Evolutionary conservation across 176 grass and related monocot genomes (phyloP).

Genomic region (Lolium rigidum): DNA sequence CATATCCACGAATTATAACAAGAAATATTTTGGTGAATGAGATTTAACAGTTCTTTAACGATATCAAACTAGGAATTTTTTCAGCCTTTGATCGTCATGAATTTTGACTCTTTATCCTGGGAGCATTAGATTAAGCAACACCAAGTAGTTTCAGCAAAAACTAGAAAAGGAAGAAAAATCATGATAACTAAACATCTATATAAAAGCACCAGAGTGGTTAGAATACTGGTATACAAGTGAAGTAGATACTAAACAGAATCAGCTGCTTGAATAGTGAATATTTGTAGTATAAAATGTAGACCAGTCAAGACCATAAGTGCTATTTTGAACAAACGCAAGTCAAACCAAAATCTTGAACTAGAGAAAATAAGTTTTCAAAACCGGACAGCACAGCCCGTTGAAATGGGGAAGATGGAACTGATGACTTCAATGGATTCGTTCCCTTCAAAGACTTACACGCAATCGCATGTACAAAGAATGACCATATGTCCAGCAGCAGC

Average conservation of each 20-base stretch:
- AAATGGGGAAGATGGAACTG: neutral
- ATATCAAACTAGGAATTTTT: conserved; percentile 40
- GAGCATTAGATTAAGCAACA: neutral
- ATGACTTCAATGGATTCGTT: neutral
- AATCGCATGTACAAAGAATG: neutral
- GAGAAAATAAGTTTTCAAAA: neutral
- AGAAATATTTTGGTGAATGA: neutral
- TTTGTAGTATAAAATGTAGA: conserved; percentile 27
- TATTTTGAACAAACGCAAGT: conserved; percentile 28
- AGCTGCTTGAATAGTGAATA: conserved; percentile 9
- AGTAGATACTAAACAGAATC: neutral
- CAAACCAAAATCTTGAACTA: neutral
- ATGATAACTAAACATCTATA: conserved; percentile 7
- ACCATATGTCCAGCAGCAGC: conserved; percentile 9
- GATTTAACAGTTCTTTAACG: conserved; percentile 6
- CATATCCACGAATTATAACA: neutral
- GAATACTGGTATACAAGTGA: neutral
- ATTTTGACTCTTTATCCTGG: conserved; percentile 16
- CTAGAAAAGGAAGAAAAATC: conserved; percentile 25
- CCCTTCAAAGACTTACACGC: neutral
- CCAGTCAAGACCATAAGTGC: neutral
- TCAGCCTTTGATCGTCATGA: neutral
- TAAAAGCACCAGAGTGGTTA: conserved; percentile 15
- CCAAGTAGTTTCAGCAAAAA: conserved; percentile 12
- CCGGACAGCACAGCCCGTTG: neutral